A percentile compares a stretch with the other conserved stretches of the same genome.
Evolutionary conservation across 78 protist species (phyloP).

Genomic region (Chrysochromulina parva): DNA sequence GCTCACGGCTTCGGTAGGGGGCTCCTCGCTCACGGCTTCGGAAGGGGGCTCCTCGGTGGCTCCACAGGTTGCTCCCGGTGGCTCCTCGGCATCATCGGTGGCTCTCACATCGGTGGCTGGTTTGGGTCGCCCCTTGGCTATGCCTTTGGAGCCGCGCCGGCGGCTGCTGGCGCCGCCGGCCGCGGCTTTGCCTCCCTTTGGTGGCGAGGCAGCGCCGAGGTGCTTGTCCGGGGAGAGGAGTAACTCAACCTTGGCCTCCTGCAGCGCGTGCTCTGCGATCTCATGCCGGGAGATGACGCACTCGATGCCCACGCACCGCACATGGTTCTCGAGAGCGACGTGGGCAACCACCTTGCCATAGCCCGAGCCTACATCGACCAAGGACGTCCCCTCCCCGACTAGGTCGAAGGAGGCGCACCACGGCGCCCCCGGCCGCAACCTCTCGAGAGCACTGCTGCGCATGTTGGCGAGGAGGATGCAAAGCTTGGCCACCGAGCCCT

Average conservation of each 20-base stretch:
- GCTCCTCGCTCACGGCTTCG: too few relatives aligned
- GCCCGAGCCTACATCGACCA: neutral
- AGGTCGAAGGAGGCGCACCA: neutral
- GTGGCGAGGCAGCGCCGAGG: too few relatives aligned
- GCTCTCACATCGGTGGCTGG: too few relatives aligned
- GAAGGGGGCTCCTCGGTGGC: too few relatives aligned
- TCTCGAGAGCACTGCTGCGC: neutral
- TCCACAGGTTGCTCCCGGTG: too few relatives aligned
- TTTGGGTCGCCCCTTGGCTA: too few relatives aligned
- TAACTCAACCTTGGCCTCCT: neutral
- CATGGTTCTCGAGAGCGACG: neutral
- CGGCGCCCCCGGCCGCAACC: neutral
- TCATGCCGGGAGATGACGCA: conserved; percentile 14
- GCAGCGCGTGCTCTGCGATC: neutral
- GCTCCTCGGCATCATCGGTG: too few relatives aligned
- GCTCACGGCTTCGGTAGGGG: too few relatives aligned
- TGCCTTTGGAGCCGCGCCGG: too few relatives aligned
- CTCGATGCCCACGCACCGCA: conserved; percentile 22
- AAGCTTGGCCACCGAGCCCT: neutral
- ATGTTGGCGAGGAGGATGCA: neutral
- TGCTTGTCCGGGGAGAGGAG: too few relatives aligned
- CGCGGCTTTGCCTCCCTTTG: neutral
- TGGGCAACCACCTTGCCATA: conserved; percentile 12
- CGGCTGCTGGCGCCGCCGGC: too few relatives aligned
- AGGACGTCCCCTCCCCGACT: too few relatives aligned